Evolutionary conservation across 768 basidiomycete species (phyloP).

Genomic region (Boletus speciosus): DNA sequence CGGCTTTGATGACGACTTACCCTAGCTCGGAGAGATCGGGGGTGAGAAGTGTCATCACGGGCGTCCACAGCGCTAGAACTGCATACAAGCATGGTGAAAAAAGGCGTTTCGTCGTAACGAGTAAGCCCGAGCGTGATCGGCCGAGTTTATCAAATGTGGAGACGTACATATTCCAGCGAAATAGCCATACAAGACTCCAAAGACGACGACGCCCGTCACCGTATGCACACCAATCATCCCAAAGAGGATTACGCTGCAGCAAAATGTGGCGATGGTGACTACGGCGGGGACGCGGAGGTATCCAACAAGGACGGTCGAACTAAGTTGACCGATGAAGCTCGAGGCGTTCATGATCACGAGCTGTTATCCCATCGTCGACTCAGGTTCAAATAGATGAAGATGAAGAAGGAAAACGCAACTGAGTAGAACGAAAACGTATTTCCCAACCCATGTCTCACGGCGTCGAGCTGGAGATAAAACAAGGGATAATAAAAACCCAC

Average conservation of each 20-base stretch:
- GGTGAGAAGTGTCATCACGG: constrained; percentile 43
- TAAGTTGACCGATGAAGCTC: constrained; percentile 50
- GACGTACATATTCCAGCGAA: constrained; percentile 46
- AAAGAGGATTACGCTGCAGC: constrained; percentile 42
- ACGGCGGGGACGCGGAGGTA: constrained; percentile 41
- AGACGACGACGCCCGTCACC: constrained; percentile 37
- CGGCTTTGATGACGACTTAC: constrained; percentile 11
- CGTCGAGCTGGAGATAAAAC: constrained; percentile 58
- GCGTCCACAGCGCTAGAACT: constrained; percentile 42
- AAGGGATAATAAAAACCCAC: constrained; percentile 51
- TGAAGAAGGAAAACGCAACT: constrained; percentile 32
- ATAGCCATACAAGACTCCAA: constrained; percentile 48
- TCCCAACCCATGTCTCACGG: constrained; percentile 45
- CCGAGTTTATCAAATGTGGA: neutral
- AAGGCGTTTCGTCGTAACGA: neutral
- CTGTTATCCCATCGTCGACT: constrained; percentile 23
- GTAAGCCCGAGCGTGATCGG: neutral
- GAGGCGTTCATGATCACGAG: constrained; percentile 56
- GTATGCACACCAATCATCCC: constrained; percentile 44
- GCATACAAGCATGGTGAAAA: neutral
- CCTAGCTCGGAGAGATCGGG: constrained; percentile 52
- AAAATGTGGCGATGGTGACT: constrained; percentile 34
- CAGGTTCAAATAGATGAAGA: neutral
- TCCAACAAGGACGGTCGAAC: constrained; percentile 45
- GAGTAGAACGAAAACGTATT: constrained; percentile 55